These are phyloP conservation scores for Ramaria sp. DNA, from an alignment of 768 basidiomycete species.

Conservation along the genomic window DNA sequence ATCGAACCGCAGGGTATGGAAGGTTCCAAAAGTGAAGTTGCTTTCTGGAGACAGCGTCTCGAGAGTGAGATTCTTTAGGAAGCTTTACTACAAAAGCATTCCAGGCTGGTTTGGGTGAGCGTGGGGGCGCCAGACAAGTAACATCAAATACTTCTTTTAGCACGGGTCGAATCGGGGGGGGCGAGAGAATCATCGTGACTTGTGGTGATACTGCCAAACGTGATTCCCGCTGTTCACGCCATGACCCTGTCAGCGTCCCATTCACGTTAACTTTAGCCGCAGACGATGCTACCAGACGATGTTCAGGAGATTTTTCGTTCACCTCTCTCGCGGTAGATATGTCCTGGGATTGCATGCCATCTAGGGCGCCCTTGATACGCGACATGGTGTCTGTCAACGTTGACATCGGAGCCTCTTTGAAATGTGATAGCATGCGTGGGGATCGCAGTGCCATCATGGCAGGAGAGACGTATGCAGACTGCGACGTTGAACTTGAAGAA, in stretches of 20 bases:
- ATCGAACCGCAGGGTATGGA: conserved; percentile 29
- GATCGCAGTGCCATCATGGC: conserved; percentile 1
- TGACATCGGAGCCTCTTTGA: conserved; percentile 47
- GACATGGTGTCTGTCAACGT: conserved; percentile 77
- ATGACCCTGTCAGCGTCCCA: background rate
- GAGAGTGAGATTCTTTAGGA: conserved; percentile 31
- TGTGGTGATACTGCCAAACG: background rate
- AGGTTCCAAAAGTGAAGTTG: conserved; percentile 37
- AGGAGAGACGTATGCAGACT: conserved; percentile 2
- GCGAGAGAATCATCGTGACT: conserved; percentile 14
- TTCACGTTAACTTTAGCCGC: background rate
- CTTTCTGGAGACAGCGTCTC: conserved; percentile 37
- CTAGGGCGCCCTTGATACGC: conserved; percentile 70
- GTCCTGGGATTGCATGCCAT: conserved; percentile 7
- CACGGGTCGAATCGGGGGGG: conserved; percentile 23
- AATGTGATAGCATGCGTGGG: conserved; percentile 4
- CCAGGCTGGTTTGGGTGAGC: conserved; percentile 33
- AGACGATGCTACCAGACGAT: background rate
- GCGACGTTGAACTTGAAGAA: background rate
- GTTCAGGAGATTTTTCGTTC: background rate
- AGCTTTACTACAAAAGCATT: conserved; percentile 34
- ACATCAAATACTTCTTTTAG: conserved; percentile 33
- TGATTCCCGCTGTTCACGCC: background rate
- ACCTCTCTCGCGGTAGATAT: background rate
- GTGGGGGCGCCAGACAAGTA: conserved; percentile 39